Conservation (phyloP, 176 grass and related monocot species). For the Avena atlantica region DNA sequence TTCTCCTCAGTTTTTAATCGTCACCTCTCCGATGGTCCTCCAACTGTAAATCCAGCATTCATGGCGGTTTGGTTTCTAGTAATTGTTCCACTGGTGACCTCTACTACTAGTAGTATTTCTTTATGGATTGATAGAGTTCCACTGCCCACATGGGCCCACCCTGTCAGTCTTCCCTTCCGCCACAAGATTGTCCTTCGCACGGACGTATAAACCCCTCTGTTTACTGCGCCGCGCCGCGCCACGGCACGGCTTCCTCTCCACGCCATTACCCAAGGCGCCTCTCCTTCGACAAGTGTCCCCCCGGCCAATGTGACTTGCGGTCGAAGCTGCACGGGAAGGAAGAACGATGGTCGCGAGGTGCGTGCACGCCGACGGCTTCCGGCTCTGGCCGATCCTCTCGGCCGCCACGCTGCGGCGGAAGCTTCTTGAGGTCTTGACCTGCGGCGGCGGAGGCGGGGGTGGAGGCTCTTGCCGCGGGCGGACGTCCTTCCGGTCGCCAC, state of each 20-base stretch:
- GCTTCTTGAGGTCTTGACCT: constrained; percentile 61
- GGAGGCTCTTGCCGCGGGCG: constrained; percentile 18
- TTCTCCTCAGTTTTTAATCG: neutral
- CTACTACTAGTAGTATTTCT: neutral
- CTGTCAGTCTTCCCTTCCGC: neutral
- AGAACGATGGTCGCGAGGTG: constrained; percentile 49
- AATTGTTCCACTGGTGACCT: neutral
- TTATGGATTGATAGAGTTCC: neutral
- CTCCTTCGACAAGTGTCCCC: constrained; percentile 36
- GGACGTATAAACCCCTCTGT: constrained; percentile 48
- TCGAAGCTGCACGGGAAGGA: constrained; percentile 15
- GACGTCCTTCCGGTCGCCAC: constrained; percentile 31
- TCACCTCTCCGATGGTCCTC: neutral
- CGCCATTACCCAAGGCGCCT: constrained; percentile 12
- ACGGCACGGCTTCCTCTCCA: constrained; percentile 53
- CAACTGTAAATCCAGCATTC: constrained; percentile 45
- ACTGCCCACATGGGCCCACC: constrained; percentile 26
- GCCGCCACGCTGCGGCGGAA: constrained; percentile 59
- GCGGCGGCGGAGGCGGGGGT: constrained; percentile 34
- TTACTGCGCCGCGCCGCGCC: constrained; percentile 31
- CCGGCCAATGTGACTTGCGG: constrained; percentile 51
- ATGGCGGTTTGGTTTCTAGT: constrained; percentile 16
- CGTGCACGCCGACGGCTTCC: constrained; percentile 54
- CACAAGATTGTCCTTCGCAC: neutral
- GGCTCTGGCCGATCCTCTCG: constrained; percentile 70